Conservation (phyloP, 148 eudicot genomes). For the Agrostemma githago region DNA sequence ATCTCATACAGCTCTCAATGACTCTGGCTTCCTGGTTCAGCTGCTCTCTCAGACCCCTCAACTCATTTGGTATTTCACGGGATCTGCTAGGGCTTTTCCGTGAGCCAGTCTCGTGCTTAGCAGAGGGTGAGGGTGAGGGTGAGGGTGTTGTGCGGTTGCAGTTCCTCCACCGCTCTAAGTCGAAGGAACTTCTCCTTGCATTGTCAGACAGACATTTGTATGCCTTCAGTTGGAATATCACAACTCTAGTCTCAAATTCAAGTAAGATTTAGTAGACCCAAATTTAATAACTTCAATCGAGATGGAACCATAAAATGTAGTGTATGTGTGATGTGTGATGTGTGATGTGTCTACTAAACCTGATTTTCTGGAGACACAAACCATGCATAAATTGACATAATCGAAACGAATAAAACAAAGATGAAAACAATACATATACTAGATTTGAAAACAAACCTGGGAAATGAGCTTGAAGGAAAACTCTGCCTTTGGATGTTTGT, state of each 20-base stretch:
- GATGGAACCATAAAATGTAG: no score
- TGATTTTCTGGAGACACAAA: not conserved
- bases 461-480: conserved; percentile 75
- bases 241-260: no score
- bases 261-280: no score
- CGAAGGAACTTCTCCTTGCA: conserved; percentile 46
- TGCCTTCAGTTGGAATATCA: conserved; percentile 42
- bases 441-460: conserved; percentile 46
- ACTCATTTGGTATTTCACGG: conserved; percentile 11
- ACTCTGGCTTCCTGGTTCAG: conserved; percentile 52
- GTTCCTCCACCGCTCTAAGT: conserved; percentile 44
- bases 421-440: not conserved
- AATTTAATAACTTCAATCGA: no score
- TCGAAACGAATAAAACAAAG: not conserved
- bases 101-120: conserved; percentile 1
- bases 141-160: conserved; percentile 15
- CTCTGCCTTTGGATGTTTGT: conserved; percentile 79
- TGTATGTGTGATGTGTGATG: no score
- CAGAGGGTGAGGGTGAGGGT: no score
- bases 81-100: conserved; percentile 13
- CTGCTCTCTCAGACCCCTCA: conserved; percentile 33
- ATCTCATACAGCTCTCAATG: conserved; percentile 49
- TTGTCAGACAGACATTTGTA: conserved; percentile 54
- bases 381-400: not conserved
- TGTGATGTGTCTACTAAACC: not conserved